Conservation (phyloP, 2,329 filamentous ascomycete species). For the Penicillium crustosum region DNA sequence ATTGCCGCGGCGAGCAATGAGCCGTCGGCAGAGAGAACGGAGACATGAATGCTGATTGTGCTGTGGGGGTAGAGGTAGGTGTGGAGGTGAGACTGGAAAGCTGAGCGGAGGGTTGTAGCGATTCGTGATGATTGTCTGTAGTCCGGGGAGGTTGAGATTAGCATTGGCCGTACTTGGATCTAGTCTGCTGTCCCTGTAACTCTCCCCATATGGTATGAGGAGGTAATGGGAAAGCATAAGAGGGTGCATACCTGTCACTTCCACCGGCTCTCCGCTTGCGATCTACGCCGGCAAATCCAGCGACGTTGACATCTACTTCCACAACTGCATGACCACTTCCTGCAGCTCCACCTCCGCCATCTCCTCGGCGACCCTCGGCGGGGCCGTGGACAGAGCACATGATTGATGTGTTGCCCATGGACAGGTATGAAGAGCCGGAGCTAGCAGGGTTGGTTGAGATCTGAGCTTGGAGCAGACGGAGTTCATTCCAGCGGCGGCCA, state of each 20-base stretch:
- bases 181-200: not conserved
- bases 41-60: conserved; percentile 77
- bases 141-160: not conserved
- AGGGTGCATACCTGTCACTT: conserved; percentile 68
- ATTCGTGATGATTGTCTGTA: conserved; percentile 65
- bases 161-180: not conserved
- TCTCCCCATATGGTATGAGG: not conserved
- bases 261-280: conserved; percentile 69
- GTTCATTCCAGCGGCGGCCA: conserved; percentile 92
- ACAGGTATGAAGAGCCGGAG: conserved; percentile 88
- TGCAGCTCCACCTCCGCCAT: conserved; percentile 45
- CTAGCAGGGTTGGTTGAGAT: conserved; percentile 90
- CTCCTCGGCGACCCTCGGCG: conserved; percentile 62
- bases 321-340: conserved; percentile 63
- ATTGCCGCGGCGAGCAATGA: conserved; percentile 84
- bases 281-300: conserved; percentile 85
- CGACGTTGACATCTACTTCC: conserved; percentile 77
- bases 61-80: conserved; percentile 86
- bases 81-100: conserved; percentile 76
- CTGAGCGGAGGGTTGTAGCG: conserved; percentile 68
- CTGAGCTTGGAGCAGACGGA: conserved; percentile 82
- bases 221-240: not conserved
- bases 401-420: conserved; percentile 97
- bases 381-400: conserved; percentile 90
- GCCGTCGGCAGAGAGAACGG: conserved; percentile 87